phyloP scores from a whole-genome alignment of 495 filamentous ascomycete species.

The Penicillium atrosanguineum region DNA sequence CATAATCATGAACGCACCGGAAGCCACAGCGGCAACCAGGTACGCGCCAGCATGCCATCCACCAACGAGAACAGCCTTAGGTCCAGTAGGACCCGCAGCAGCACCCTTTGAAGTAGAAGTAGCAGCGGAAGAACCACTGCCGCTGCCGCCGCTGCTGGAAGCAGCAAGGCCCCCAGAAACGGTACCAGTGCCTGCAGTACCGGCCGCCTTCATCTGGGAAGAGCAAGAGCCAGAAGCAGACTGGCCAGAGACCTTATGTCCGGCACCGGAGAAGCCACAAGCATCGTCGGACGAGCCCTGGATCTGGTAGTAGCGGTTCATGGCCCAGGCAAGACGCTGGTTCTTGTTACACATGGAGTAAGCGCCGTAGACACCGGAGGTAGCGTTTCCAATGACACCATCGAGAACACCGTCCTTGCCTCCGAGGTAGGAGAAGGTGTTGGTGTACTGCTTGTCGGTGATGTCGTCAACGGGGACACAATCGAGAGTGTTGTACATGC shows the following conservation, averaged over 20 bases:
- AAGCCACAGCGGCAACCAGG: slow-evolving; percentile 59
- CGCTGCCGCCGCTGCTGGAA: slow-evolving; percentile 43
- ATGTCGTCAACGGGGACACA: slow-evolving; percentile 63
- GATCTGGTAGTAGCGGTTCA: slow-evolving; percentile 76
- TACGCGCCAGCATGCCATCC: slow-evolving; percentile 67
- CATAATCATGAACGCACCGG: slow-evolving; percentile 73
- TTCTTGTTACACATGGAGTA: slow-evolving; percentile 82
- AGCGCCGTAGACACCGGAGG: slow-evolving; percentile 75
- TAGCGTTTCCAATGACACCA: slow-evolving; percentile 68
- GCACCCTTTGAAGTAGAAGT: slow-evolving; percentile 42
- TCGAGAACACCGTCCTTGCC: slow-evolving; percentile 54
- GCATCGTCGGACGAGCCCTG: slow-evolving; percentile 39
- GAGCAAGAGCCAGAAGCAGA: slow-evolving; percentile 51
- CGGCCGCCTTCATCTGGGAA: slow-evolving; percentile 54
- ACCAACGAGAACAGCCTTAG: slow-evolving; percentile 59
- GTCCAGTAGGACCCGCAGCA: slow-evolving; percentile 42
- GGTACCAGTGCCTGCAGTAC: slow-evolving; percentile 63
- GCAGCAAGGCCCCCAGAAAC: slow-evolving; percentile 43
- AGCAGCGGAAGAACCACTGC: slow-evolving; percentile 18
- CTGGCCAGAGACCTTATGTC: slow-evolving; percentile 39
- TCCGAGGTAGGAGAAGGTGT: slow-evolving; percentile 76
- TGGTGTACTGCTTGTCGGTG: slow-evolving; percentile 52
- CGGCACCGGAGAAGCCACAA: slow-evolving; percentile 66
- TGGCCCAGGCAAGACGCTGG: slow-evolving; percentile 77
- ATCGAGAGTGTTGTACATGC: slow-evolving; percentile 73